Conservation (phyloP, 2,329 filamentous ascomycete genomes). For the Esteya vermicola region DNA sequence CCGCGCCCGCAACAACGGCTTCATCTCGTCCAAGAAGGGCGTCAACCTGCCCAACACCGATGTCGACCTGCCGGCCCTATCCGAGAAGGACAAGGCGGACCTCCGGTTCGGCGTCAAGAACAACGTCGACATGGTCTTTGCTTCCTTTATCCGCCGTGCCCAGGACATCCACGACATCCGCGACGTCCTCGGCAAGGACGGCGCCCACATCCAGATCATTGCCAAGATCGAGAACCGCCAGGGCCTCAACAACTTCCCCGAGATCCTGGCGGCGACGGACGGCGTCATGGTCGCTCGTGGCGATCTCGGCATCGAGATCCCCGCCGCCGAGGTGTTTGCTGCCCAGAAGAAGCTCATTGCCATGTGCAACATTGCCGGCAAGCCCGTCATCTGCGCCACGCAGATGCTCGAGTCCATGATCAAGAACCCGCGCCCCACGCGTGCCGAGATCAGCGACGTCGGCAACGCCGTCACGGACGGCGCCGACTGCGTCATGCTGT, state of each 20-base stretch:
- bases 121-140: conserved; percentile 97
- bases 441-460: conserved; percentile 96
- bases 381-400: conserved; percentile 96
- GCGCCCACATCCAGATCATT: conserved; percentile 97
- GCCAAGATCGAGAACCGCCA: conserved; percentile 99
- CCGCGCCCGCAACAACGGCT: conserved; percentile 89
- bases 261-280: conserved; percentile 91
- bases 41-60: conserved; percentile 98
- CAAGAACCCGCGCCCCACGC: conserved; percentile 96
- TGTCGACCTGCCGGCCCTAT: conserved; percentile 91
- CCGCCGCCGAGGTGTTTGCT: conserved; percentile 94
- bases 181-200: conserved; percentile 75
- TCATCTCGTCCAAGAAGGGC: conserved; percentile 97
- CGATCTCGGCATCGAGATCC: conserved; percentile 97
- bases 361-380: conserved; percentile 98
- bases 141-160: conserved; percentile 90
- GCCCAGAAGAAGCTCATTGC: conserved; percentile 99
- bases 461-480: conserved; percentile 96
- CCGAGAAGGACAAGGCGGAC: conserved; percentile 95
- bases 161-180: conserved; percentile 91
- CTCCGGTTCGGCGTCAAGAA: conserved; percentile 95
- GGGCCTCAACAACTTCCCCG: conserved; percentile 98
- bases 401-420: conserved; percentile 99
- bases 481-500: conserved; percentile 99
- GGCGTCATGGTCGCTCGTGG: conserved; percentile 99